Evolutionary conservation across 2,329 filamentous ascomycete species (phyloP).

Genomic region (Hansfordia pulvinata): DNA sequence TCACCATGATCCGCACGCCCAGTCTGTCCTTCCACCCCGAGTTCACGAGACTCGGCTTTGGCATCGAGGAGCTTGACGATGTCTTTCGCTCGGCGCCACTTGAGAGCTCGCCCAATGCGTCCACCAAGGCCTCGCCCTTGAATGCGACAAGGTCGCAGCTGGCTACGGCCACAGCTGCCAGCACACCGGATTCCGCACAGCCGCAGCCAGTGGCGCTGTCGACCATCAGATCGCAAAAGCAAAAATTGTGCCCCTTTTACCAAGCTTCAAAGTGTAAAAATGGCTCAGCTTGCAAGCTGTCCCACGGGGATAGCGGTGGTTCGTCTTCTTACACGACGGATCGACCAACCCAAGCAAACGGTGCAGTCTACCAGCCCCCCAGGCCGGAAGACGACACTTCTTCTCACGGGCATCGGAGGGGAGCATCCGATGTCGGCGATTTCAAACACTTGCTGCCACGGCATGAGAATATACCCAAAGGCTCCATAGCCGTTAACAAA

Average conservation of each 20-base stretch:
- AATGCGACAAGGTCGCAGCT: constrained; percentile 1
- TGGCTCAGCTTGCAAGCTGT: constrained; percentile 13
- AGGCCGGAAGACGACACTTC: constrained; percentile 4
- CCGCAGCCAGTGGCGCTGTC: constrained; percentile 1
- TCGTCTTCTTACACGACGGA: neutral
- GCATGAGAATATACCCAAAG: constrained; percentile 12
- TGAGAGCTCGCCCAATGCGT: too few species aligned
- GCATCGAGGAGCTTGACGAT: constrained; percentile 32
- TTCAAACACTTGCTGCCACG: constrained; percentile 9
- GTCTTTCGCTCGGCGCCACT: constrained; percentile 33
- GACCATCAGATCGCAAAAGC: constrained; percentile 3
- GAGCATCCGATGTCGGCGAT: too few species aligned
- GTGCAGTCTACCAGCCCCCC: constrained; percentile 2
- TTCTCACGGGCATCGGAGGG: too few species aligned
- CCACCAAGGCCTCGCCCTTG: too few species aligned
- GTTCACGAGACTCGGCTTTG: constrained; percentile 35
- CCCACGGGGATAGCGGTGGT: constrained; percentile 8
- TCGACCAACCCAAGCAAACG: constrained; percentile 2
- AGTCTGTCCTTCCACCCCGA: constrained; percentile 36
- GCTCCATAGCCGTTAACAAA: constrained; percentile 13
- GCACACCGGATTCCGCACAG: neutral
- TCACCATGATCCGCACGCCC: constrained; percentile 36
- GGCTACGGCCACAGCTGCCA: neutral
- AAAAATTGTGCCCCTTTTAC: constrained; percentile 13
- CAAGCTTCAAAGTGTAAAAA: constrained; percentile 15